A percentile compares a stretch with the other conserved stretches of the same genome.
phyloP scores from a whole-genome alignment of 1,284 basidiomycete genomes.

The Boletus sp. region DNA sequence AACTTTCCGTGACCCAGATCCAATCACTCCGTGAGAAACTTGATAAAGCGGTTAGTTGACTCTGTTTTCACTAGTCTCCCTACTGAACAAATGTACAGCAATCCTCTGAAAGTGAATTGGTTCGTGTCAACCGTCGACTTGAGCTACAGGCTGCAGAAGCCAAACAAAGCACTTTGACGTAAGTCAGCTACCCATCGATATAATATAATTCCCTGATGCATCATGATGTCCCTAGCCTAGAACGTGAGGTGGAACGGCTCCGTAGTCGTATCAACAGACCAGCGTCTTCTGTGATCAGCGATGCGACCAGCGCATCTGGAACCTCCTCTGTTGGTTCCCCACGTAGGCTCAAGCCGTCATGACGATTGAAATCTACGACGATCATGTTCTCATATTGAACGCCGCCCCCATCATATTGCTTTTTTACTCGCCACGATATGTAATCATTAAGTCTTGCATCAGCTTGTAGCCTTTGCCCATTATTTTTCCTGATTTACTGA shows the following conservation, averaged over 20 bases:
- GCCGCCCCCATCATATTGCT: neutral
- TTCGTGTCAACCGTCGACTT: conserved; percentile 69
- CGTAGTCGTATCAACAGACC: conserved; percentile 61
- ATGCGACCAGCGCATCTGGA: conserved; percentile 21
- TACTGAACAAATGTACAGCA: conserved; percentile 46
- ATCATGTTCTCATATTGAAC: neutral
- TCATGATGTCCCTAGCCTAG: conserved; percentile 44
- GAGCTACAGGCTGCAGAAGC: conserved; percentile 73
- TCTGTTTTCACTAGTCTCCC: neutral
- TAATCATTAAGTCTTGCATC: conserved; percentile 21
- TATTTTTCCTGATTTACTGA: neutral
- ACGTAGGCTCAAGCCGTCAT: conserved; percentile 30
- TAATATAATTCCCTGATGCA: neutral
- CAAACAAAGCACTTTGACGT: conserved; percentile 70
- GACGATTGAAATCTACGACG: conserved; percentile 1
- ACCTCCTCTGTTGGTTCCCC: conserved; percentile 34
- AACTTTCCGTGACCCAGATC: conserved; percentile 57
- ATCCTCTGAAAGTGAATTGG: conserved; percentile 65
- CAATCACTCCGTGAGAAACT: conserved; percentile 53
- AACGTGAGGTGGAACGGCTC: conserved; percentile 68
- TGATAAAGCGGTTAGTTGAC: conserved; percentile 47
- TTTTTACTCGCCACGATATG: conserved; percentile 3
- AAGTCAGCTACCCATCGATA: conserved; percentile 25
- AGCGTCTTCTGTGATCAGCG: conserved; percentile 32
- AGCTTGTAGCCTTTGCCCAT: conserved; percentile 22